Conservation (phyloP, 257 asterid genomes). For the Fraxinus pennsylvanica region DNA sequence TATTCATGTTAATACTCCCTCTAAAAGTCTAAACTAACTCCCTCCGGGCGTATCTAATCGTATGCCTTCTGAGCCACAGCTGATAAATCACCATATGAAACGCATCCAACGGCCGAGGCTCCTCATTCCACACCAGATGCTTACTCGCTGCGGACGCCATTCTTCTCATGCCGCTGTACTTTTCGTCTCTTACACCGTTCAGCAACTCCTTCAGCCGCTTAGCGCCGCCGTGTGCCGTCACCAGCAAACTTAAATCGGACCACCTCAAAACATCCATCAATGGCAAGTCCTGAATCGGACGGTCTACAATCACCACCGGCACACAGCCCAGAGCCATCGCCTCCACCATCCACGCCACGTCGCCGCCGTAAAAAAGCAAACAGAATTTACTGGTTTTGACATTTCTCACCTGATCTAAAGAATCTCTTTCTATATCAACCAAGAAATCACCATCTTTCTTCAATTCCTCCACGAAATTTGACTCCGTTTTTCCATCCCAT, state of each 20-base stretch:
- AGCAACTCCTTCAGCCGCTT: slow-evolving; percentile 57
- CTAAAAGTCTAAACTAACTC: slow-evolving; percentile 20
- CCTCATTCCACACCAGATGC: slow-evolving; percentile 81
- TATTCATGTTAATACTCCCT: neutral
- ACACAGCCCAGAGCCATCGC: slow-evolving; percentile 82
- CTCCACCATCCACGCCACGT: slow-evolving; percentile 49
- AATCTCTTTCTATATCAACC: slow-evolving; percentile 44
- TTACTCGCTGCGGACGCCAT: slow-evolving; percentile 57
- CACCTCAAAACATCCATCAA: slow-evolving; percentile 73
- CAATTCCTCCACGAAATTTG: slow-evolving; percentile 53
- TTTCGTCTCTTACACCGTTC: slow-evolving; percentile 48
- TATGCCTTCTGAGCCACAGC: slow-evolving; percentile 86
- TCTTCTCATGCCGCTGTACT: slow-evolving; percentile 54
- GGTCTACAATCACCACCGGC: slow-evolving; percentile 78
- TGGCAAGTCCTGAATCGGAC: slow-evolving; percentile 86
- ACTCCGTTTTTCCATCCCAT: slow-evolving; percentile 55
- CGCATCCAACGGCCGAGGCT: slow-evolving; percentile 69
- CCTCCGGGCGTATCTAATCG: slow-evolving; percentile 70
- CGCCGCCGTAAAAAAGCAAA: slow-evolving; percentile 50
- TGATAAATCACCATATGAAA: slow-evolving; percentile 87
- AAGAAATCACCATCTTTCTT: slow-evolving; percentile 45
- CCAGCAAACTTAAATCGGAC: slow-evolving; percentile 63
- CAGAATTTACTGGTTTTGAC: slow-evolving; percentile 63
- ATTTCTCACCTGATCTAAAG: slow-evolving; percentile 26
- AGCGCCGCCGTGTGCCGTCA: slow-evolving; percentile 49